Evolutionary conservation across 2,329 filamentous ascomycete genomes (phyloP).

Genomic region (Fusarium chaquense): DNA sequence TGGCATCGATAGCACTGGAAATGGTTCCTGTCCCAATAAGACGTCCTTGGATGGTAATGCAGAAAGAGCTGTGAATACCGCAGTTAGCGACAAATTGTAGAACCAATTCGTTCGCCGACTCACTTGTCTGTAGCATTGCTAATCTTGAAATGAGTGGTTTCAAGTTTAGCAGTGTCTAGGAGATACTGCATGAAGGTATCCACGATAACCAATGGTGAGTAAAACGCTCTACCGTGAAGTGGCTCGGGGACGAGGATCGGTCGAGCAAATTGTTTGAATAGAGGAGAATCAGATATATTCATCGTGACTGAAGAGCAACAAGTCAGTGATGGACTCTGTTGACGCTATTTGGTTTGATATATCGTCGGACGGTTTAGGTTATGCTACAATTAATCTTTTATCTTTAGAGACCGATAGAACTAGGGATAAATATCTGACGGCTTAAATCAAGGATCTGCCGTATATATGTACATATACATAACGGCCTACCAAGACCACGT

Average conservation of each 20-base stretch:
- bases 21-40: constrained; percentile 50
- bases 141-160: constrained; percentile 50
- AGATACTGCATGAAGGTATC: constrained; percentile 49
- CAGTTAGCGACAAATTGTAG: not conserved
- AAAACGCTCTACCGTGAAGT: not conserved
- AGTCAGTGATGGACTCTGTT: not conserved
- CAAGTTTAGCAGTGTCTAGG: constrained; percentile 46
- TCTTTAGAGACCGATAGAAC: not conserved
- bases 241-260: constrained; percentile 30
- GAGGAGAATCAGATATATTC: constrained; percentile 42
- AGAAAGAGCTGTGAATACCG: constrained; percentile 45
- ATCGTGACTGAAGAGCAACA: constrained; percentile 21
- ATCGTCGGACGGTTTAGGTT: not conserved
- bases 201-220: constrained; percentile 37
- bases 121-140: constrained; percentile 49
- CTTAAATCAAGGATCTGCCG: not conserved
- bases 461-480: not conserved
- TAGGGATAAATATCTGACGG: not conserved
- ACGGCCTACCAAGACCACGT: not conserved
- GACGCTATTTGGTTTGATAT: too few relatives aligned
- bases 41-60: constrained; percentile 48
- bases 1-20: constrained; percentile 48
- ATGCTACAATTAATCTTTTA: not conserved
- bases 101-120: not conserved
- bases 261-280: constrained; percentile 47